Conservation (phyloP, 352 stramenopile genomes). For the Globisporangium alternatum region DNA sequence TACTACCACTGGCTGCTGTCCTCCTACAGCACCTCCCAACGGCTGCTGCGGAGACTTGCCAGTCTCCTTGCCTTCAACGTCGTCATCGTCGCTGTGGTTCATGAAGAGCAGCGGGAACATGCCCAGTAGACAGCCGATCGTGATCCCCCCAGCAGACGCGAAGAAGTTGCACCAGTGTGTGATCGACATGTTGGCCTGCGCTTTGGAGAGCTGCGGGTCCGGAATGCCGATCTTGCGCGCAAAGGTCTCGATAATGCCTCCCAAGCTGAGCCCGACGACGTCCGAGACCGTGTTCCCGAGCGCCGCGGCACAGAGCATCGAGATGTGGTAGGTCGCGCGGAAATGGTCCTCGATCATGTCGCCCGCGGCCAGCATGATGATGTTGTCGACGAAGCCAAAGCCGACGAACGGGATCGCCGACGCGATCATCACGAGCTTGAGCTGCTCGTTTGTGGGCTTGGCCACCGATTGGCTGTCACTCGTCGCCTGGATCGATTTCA, state of each 20-base stretch:
- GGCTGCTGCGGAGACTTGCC: slow-evolving; percentile 9
- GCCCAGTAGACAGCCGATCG: slow-evolving; percentile 84
- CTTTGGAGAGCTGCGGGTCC: slow-evolving; percentile 71
- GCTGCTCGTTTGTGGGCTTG: slow-evolving; percentile 57
- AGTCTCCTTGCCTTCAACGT: slow-evolving; percentile 31
- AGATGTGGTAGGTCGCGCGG: slow-evolving; percentile 93
- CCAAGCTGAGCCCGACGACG: slow-evolving; percentile 91
- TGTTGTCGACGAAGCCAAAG: slow-evolving; percentile 86
- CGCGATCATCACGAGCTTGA: slow-evolving; percentile 74
- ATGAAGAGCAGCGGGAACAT: slow-evolving; percentile 91
- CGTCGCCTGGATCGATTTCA: slow-evolving; percentile 41
- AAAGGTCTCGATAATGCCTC: slow-evolving; percentile 88
- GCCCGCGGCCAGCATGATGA: slow-evolving; percentile 86
- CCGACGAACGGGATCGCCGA: slow-evolving; percentile 80
- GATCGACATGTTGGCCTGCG: slow-evolving; percentile 71
- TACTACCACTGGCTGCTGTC: not conserved
- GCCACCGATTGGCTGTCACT: slow-evolving; percentile 30
- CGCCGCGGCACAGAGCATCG: slow-evolving; percentile 93
- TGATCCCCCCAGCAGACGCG: slow-evolving; percentile 80
- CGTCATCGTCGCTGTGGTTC: slow-evolving; percentile 64
- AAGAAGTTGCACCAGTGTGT: slow-evolving; percentile 77
- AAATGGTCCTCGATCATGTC: slow-evolving; percentile 95
- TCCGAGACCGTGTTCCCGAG: slow-evolving; percentile 95
- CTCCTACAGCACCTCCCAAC: slow-evolving; percentile 5
- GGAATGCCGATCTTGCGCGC: slow-evolving; percentile 63